phyloP scores from a whole-genome alignment of 169 alveolate species.

The Perkinsus marinus region DNA sequence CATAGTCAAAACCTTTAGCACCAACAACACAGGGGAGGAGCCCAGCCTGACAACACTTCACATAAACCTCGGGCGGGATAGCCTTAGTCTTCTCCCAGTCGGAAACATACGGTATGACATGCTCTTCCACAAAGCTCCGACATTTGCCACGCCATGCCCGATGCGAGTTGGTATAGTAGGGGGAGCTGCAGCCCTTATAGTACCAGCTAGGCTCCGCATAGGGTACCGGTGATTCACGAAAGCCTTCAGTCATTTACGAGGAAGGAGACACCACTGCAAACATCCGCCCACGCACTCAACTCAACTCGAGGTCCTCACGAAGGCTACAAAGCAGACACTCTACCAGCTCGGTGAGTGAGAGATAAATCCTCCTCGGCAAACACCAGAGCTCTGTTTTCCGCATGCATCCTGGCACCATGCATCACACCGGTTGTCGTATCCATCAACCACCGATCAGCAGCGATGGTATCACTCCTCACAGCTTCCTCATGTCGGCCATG shows the following conservation, averaged over 20 bases:
- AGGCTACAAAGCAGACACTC: background rate
- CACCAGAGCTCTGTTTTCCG: background rate
- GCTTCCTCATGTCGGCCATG: background rate
- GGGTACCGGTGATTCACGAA: background rate
- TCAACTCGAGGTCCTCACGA: background rate
- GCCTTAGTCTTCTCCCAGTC: conserved; percentile 14
- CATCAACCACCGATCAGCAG: background rate
- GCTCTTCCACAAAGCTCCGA: conserved; percentile 21
- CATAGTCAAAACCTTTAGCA: background rate
- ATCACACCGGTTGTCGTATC: background rate
- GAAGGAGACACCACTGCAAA: background rate
- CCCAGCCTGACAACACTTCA: background rate
- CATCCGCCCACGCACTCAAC: background rate
- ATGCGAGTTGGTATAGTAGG: background rate
- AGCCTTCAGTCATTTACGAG: background rate
- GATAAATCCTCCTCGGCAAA: background rate
- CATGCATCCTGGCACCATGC: background rate
- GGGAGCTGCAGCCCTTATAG: background rate
- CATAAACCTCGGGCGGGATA: background rate
- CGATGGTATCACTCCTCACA: background rate
- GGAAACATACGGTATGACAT: conserved; percentile 16
- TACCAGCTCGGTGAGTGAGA: background rate
- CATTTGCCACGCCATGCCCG: background rate
- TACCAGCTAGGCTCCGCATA: background rate
- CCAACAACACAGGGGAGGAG: background rate